A percentile compares a stretch with the other conserved stretches of the same genome.
phyloP scores from a whole-genome alignment of 2,329 filamentous ascomycete genomes.

The Sporothrix brasiliensis region DNA sequence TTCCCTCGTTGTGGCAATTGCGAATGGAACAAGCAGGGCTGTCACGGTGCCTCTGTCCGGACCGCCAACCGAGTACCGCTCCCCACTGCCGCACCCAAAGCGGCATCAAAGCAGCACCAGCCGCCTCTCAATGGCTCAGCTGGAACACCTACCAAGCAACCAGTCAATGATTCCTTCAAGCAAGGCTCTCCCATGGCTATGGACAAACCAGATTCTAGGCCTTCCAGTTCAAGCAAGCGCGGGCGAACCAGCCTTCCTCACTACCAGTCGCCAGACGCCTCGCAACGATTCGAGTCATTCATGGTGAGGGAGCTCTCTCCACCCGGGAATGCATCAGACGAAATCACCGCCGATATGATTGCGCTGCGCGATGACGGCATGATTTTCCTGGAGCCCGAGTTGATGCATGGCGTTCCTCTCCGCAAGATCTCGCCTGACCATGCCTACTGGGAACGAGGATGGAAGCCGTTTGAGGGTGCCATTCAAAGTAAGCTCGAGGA shows the following conservation, averaged over 20 bases:
- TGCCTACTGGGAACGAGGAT: slow-evolving; percentile 60
- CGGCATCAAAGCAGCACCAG: neutral
- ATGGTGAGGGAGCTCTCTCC: neutral
- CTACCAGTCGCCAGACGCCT: slow-evolving; percentile 10
- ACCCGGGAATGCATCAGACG: slow-evolving; percentile 36
- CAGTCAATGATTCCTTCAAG: neutral
- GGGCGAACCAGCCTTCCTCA: neutral
- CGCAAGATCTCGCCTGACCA: slow-evolving; percentile 54
- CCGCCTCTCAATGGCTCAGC: neutral
- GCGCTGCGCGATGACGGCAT: slow-evolving; percentile 53
- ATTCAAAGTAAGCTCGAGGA: slow-evolving; percentile 51
- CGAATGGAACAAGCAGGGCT: slow-evolving; percentile 51
- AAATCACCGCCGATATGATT: slow-evolving; percentile 53
- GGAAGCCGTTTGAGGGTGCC: slow-evolving; percentile 51
- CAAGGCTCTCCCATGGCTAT: slow-evolving; percentile 8
- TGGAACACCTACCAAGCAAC: neutral
- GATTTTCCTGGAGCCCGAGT: slow-evolving; percentile 55
- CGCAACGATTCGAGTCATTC: slow-evolving; percentile 7
- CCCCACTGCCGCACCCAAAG: neutral
- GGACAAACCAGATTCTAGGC: neutral
- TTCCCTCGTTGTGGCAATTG: slow-evolving; percentile 57
- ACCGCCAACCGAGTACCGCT: neutral
- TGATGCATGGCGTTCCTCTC: slow-evolving; percentile 57
- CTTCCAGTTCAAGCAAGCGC: neutral
- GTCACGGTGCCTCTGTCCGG: slow-evolving; percentile 36